Percentiles rank a stretch among this genome's conserved stretches.
Evolutionary conservation across 331 rosid species (phyloP).

Genomic region (Cydonia oblonga): DNA sequence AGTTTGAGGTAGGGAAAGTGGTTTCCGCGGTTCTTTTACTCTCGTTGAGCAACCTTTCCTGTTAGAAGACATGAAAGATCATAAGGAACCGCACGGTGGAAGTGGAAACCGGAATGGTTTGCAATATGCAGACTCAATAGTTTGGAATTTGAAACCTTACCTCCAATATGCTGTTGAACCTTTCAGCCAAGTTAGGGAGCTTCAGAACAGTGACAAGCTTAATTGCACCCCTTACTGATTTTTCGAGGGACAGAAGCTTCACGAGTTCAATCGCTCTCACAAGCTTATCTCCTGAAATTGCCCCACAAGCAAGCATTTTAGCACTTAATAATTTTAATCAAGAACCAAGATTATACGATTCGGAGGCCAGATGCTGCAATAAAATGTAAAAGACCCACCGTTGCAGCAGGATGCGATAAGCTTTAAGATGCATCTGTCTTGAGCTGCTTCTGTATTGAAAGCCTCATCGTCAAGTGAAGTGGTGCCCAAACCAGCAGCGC

Average conservation of each 20-base stretch:
- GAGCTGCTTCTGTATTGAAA: conserved; percentile 78
- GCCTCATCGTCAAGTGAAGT: conserved; percentile 69
- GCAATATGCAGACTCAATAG: too few species aligned
- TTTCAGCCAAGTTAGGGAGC: conserved; percentile 91
- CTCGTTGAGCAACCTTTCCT: conserved; percentile 64
- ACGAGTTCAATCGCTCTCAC: conserved; percentile 82
- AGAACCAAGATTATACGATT: background rate
- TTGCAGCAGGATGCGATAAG: conserved; percentile 93
- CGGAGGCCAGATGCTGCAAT: background rate
- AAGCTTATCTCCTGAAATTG: conserved; percentile 79
- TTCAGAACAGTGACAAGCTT: conserved; percentile 82
- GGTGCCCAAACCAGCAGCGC: conserved; percentile 47
- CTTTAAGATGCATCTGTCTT: conserved; percentile 86
- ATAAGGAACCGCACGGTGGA: background rate
- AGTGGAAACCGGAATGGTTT: too few species aligned
- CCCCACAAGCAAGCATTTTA: background rate
- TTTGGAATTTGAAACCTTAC: too few species aligned
- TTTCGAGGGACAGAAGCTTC: conserved; percentile 75
- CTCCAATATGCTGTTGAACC: conserved; percentile 77
- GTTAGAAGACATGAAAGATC: conserved; percentile 12
- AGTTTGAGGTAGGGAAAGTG: conserved; percentile 18
- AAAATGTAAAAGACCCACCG: conserved; percentile 33
- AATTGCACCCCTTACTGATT: conserved; percentile 85
- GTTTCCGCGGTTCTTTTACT: conserved; percentile 24
- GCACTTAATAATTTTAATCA: background rate